Evolutionary conservation across 768 basidiomycete genomes (phyloP), one percentile per base, ranked within the genome.

Genomic region (Pleurotus platypus): DNA sequence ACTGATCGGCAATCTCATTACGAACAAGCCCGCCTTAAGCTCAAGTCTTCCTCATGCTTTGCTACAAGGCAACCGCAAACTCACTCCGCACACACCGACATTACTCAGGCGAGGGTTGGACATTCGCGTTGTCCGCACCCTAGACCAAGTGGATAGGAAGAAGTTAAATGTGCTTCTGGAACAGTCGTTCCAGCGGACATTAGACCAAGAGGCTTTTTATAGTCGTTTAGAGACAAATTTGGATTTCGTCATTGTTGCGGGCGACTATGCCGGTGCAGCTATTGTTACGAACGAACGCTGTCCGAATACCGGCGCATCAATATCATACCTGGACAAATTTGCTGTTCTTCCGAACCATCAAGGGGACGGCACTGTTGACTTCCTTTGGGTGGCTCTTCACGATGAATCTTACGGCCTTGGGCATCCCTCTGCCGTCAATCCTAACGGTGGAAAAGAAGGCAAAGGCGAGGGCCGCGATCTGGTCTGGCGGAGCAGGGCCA

Each of bases 371-470:
- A 98, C 97, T 0, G 97, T 98, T 57, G 97, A 99, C 74, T 99
- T 99, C 76, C 77, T 99, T 38, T 99, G 97, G 97, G 96, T 98
- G 43, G 95, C 95, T 13, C 75, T 99, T 49, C 94, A 98, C 63
- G 97, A 99, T 70, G 97, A 99, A 72, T 93, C 97, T 7, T 99
- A 96, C 64, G 97, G 97, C 18, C 83, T 98, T 15, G 97, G 97
- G 0, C 83, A 95, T 50, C 87, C 90, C 7, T 95, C 90, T 73
- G 92, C 97, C 42, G 89, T 90, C 58, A 99, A 99, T 70, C 91
- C 94, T 27, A 96, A 96, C 58, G 91, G 97, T 1, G 96, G 97
- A 12, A 87, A 91, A 64, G 85, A 87, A 55, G 97, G 96, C 30
- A 78, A 83, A 57, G 95, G 96, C 24, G 84, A 89, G 68, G 94